Conservation (phyloP, 768 basidiomycete species). For the Leucogyrophana mollusca region DNA sequence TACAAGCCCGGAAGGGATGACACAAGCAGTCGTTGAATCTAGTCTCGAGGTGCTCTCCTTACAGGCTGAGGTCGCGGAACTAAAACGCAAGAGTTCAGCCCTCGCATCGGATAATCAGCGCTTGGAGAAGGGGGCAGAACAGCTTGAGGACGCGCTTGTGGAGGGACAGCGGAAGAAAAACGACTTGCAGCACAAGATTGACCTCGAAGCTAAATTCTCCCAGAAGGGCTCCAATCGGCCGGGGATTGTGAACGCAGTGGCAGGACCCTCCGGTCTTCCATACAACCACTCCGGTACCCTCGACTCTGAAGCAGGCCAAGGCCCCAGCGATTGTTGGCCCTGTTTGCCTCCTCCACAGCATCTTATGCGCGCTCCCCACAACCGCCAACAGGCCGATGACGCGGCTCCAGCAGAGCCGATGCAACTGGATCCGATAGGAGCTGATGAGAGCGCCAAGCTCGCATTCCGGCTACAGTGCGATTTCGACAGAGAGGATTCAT, state of each 20-base stretch:
- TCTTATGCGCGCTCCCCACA: too few relatives aligned
- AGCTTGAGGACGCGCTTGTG: constrained; percentile 12
- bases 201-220: background rate
- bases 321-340: too few relatives aligned
- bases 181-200: background rate
- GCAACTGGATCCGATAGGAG: too few relatives aligned
- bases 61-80: constrained; percentile 37
- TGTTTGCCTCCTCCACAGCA: too few relatives aligned
- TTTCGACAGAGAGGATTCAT: constrained; percentile 41
- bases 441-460: too few relatives aligned
- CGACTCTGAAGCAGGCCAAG: too few relatives aligned
- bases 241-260: constrained; percentile 14
- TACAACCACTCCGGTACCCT: too few relatives aligned
- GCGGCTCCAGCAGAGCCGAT: too few relatives aligned
- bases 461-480: constrained; percentile 33
- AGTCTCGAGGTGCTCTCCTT: constrained; percentile 47
- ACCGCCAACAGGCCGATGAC: too few relatives aligned
- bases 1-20: constrained; percentile 19
- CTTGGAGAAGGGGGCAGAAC: constrained; percentile 25
- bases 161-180: constrained; percentile 7
- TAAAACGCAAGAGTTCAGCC: constrained; percentile 30
- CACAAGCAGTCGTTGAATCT: constrained; percentile 43
- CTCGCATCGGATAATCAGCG: constrained; percentile 21
- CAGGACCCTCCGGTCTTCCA: too few relatives aligned
- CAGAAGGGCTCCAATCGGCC: constrained; percentile 2